Conservation (phyloP, 2,329 filamentous ascomycete species). For the Xylariaceae sp. region DNA sequence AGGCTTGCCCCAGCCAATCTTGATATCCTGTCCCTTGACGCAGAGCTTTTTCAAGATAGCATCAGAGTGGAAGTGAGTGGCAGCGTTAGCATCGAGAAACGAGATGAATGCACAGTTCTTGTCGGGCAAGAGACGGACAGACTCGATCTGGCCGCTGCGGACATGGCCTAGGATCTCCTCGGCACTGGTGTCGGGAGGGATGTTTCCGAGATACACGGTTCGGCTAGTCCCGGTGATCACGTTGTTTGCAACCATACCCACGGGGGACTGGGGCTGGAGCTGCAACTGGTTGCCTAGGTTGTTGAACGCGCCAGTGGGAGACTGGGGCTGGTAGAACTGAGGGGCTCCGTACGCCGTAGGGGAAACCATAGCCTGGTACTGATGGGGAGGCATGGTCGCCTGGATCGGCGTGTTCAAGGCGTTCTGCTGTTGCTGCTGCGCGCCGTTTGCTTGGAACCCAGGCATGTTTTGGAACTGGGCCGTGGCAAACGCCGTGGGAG, state of each 20-base stretch:
- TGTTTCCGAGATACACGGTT: slow-evolving; percentile 96
- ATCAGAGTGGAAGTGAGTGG: slow-evolving; percentile 98
- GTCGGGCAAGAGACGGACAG: slow-evolving; percentile 91
- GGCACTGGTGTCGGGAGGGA: slow-evolving; percentile 92
- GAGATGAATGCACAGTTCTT: slow-evolving; percentile 99
- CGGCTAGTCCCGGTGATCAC: slow-evolving; percentile 86
- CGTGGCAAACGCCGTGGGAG: slow-evolving; percentile 81
- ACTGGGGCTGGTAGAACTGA: slow-evolving; percentile 80
- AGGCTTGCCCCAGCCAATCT: slow-evolving; percentile 98
- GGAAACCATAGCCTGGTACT: slow-evolving; percentile 81
- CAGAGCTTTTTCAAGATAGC: slow-evolving; percentile 99
- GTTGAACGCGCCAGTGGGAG: slow-evolving; percentile 72
- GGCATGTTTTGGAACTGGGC: slow-evolving; percentile 86
- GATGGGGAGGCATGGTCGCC: slow-evolving; percentile 70
- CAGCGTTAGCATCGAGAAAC: slow-evolving; percentile 94
- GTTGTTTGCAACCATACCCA: slow-evolving; percentile 68
- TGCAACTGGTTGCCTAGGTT: slow-evolving; percentile 55
- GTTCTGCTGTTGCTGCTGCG: slow-evolving; percentile 41
- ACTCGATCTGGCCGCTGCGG: slow-evolving; percentile 95
- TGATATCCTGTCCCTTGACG: slow-evolving; percentile 98
- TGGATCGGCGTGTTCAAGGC: slow-evolving; percentile 70
- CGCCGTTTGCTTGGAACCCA: slow-evolving; percentile 54
- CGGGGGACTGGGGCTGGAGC: slow-evolving; percentile 64
- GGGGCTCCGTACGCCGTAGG: slow-evolving; percentile 76
- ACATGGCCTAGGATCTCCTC: slow-evolving; percentile 97